A percentile compares a stretch with the other conserved stretches of the same genome.
Conservation (phyloP, 2,329 filamentous ascomycete genomes). For the Talaromyces pinophilus region DNA sequence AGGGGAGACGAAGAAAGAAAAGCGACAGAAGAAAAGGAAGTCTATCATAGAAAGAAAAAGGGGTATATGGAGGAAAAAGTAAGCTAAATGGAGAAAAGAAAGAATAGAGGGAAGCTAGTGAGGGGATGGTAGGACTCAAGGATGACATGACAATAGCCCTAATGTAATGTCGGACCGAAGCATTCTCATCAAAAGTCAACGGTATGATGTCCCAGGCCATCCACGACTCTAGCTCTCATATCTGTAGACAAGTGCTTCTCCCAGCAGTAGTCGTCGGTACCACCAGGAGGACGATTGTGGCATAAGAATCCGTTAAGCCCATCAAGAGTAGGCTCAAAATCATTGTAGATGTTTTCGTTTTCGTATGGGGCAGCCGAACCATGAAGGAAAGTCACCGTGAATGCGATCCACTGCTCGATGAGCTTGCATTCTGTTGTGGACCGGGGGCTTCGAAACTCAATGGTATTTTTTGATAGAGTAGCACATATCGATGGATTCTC, state of each 20-base stretch:
- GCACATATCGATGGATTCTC: background rate
- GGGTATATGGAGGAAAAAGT: background rate
- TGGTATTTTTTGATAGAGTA: background rate
- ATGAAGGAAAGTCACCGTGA: slow-evolving; percentile 10
- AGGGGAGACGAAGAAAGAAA: background rate
- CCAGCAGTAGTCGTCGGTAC: slow-evolving; percentile 2
- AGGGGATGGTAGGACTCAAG: background rate
- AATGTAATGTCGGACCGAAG: background rate
- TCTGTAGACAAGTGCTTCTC: background rate
- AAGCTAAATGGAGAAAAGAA: background rate
- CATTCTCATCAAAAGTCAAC: no score
- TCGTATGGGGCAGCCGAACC: background rate
- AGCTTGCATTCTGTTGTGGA: background rate
- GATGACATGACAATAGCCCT: background rate
- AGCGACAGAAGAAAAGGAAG: background rate
- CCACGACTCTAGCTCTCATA: background rate
- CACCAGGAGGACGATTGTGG: background rate
- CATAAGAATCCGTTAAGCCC: background rate
- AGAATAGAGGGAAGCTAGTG: background rate
- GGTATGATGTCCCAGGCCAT: background rate
- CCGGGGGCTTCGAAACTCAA: slow-evolving; percentile 5
- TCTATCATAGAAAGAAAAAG: background rate
- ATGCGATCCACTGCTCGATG: slow-evolving; percentile 12
- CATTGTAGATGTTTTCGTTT: background rate
- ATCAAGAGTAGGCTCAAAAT: background rate